A percentile compares a stretch with the other conserved stretches of the same genome.
Evolutionary conservation across 2,329 filamentous ascomycete genomes (phyloP).

Genomic region (Nectriaceae sp.): DNA sequence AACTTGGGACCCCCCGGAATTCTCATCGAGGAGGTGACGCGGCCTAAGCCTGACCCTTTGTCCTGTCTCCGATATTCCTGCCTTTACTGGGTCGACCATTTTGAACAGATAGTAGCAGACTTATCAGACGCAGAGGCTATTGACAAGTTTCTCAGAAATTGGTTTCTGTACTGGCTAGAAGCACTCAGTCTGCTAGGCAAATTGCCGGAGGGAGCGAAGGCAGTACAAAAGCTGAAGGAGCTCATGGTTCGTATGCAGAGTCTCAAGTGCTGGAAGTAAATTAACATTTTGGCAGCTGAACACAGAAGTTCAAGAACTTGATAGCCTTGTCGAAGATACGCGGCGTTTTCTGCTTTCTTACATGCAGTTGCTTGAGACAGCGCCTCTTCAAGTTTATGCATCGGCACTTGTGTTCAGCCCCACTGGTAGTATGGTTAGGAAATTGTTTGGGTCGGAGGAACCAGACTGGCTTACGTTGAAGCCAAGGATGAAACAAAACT

Average conservation of each 20-base stretch:
- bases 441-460: slow-evolving; percentile 7
- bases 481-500: not conserved
- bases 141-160: slow-evolving; percentile 34
- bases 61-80: slow-evolving; percentile 20
- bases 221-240: slow-evolving; percentile 8
- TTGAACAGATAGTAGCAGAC: slow-evolving; percentile 1
- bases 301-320: not conserved
- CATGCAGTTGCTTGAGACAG: slow-evolving; percentile 26
- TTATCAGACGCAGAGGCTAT: slow-evolving; percentile 22
- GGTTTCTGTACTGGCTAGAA: slow-evolving; percentile 46
- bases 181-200: slow-evolving; percentile 37
- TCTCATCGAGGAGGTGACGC: slow-evolving; percentile 6
- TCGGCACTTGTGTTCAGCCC: slow-evolving; percentile 37
- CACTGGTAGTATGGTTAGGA: slow-evolving; percentile 18
- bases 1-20: slow-evolving; percentile 18
- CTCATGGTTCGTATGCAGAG: not conserved
- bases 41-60: slow-evolving; percentile 14
- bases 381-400: slow-evolving; percentile 35
- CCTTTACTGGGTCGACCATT: slow-evolving; percentile 24
- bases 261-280: not conserved
- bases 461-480: not conserved
- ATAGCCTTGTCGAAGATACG: slow-evolving; percentile 27
- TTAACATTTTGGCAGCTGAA: not conserved
- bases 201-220: slow-evolving; percentile 20
- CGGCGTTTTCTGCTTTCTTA: slow-evolving; percentile 29